phyloP scores from a whole-genome alignment of 768 basidiomycete genomes.

The Tylopilus sp. region DNA sequence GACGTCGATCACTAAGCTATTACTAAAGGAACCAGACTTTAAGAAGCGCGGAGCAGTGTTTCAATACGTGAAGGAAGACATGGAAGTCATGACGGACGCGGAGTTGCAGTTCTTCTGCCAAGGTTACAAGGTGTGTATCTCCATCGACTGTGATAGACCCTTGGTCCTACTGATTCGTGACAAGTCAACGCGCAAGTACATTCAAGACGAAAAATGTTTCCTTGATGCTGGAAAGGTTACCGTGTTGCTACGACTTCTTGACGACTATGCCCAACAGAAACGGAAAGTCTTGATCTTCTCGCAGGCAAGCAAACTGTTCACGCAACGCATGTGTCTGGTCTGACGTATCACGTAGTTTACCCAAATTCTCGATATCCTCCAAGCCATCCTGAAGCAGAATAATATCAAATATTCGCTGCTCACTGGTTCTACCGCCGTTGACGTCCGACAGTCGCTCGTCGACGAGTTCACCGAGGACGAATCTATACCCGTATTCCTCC shows the following conservation, averaged over 20 bases:
- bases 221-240: slow-evolving; percentile 86
- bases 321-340: not conserved
- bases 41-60: slow-evolving; percentile 76
- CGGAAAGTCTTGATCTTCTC: slow-evolving; percentile 93
- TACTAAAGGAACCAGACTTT: slow-evolving; percentile 91
- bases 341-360: slow-evolving; percentile 63
- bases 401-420: slow-evolving; percentile 75
- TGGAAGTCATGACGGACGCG: slow-evolving; percentile 97
- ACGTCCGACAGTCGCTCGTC: slow-evolving; percentile 87
- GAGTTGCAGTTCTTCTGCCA: slow-evolving; percentile 87
- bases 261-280: slow-evolving; percentile 59
- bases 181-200: slow-evolving; percentile 70
- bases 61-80: slow-evolving; percentile 91
- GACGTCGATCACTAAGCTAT: slow-evolving; percentile 69
- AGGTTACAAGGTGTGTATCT: slow-evolving; percentile 68
- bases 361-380: slow-evolving; percentile 91
- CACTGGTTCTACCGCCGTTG: slow-evolving; percentile 92
- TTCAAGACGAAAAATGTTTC: slow-evolving; percentile 72
- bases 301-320: slow-evolving; percentile 55
- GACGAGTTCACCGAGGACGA: slow-evolving; percentile 90
- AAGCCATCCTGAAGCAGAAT: slow-evolving; percentile 71
- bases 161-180: slow-evolving; percentile 6
- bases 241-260: slow-evolving; percentile 67
- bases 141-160: not conserved
- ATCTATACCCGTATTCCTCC: slow-evolving; percentile 81